Percentiles rank a stretch among this genome's conserved stretches.
Evolutionary conservation across 1,284 basidiomycete genomes (phyloP).

Genomic region (Fomitiporia mediterranea): DNA sequence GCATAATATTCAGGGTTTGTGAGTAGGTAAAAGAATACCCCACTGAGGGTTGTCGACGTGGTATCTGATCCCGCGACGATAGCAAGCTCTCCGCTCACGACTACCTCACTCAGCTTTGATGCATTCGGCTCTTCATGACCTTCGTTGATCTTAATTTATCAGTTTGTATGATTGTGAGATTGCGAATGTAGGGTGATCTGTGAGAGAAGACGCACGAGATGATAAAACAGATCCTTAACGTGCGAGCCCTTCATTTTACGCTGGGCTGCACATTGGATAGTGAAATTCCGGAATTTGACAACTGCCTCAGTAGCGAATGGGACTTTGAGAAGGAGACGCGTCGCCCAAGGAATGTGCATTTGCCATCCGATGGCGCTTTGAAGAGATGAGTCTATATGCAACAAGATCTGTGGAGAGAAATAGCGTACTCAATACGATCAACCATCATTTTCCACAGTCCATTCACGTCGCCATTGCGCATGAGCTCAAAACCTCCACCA

Average conservation of each 20-base stretch:
- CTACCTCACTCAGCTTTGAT: constrained; percentile 25
- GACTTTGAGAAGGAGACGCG: constrained; percentile 13
- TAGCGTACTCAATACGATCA: constrained; percentile 15
- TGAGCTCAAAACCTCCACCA: constrained; percentile 29
- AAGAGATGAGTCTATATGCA: neutral
- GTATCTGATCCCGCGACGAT: constrained; percentile 37
- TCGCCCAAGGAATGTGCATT: constrained; percentile 17
- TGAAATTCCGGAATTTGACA: constrained; percentile 16
- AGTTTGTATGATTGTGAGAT: too few species aligned
- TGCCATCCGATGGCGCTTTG: constrained; percentile 14
- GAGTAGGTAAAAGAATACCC: constrained; percentile 31
- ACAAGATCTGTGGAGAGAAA: neutral
- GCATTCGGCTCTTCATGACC: constrained; percentile 27
- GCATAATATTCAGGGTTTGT: constrained; percentile 28
- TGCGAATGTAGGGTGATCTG: too few species aligned
- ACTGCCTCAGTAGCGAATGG: constrained; percentile 10
- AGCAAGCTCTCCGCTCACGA: constrained; percentile 32
- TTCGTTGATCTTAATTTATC: constrained; percentile 26
- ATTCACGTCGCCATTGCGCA: constrained; percentile 25
- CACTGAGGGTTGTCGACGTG: constrained; percentile 30
- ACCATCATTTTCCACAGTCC: constrained; percentile 21
- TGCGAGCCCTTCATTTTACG: constrained; percentile 9
- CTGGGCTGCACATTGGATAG: constrained; percentile 13
- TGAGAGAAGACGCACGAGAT: constrained; percentile 13
- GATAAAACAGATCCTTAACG: constrained; percentile 16